Evolutionary conservation across 2,329 filamentous ascomycete genomes (phyloP).

Genomic region (Aureobasidium sp.): DNA sequence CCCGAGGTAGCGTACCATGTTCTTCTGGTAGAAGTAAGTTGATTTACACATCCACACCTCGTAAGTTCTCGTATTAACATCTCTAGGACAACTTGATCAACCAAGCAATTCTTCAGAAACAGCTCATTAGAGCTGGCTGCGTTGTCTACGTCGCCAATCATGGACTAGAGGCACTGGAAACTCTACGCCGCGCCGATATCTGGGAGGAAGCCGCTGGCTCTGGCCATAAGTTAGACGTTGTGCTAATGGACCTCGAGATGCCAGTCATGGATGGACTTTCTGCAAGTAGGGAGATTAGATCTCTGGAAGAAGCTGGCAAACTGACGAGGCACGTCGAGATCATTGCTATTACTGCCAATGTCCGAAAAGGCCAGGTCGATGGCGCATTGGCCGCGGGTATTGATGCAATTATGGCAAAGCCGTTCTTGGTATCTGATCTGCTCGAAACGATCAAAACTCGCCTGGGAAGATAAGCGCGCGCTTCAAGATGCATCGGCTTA

Average conservation of each 20-base stretch:
- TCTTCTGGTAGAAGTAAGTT: background rate
- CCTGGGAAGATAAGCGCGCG: background rate
- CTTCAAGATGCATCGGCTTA: background rate
- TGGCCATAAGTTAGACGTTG: conserved; percentile 34
- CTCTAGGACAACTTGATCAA: conserved; percentile 28
- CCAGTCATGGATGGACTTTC: conserved; percentile 26
- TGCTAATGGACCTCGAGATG: conserved; percentile 77
- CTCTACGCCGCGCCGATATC: conserved; percentile 17
- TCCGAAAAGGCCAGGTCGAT: conserved; percentile 22
- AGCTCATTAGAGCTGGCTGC: conserved; percentile 23
- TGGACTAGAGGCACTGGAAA: conserved; percentile 24
- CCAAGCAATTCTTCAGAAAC: conserved; percentile 24
- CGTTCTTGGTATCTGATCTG: conserved; percentile 30
- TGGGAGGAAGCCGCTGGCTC: background rate
- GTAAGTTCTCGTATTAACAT: background rate
- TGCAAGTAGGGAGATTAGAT: conserved; percentile 23
- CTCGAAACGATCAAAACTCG: conserved; percentile 4
- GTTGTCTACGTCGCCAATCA: conserved; percentile 22
- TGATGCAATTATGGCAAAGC: conserved; percentile 29
- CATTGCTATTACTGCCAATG: conserved; percentile 28
- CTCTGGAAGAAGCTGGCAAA: conserved; percentile 19
- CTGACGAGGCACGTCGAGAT: conserved; percentile 20
- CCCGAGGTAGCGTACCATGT: conserved; percentile 29
- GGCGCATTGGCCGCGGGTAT: conserved; percentile 17
- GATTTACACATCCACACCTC: background rate